phyloP scores from a whole-genome alignment of 805 yeast species.

The Saccharomycopsis olivae region DNA sequence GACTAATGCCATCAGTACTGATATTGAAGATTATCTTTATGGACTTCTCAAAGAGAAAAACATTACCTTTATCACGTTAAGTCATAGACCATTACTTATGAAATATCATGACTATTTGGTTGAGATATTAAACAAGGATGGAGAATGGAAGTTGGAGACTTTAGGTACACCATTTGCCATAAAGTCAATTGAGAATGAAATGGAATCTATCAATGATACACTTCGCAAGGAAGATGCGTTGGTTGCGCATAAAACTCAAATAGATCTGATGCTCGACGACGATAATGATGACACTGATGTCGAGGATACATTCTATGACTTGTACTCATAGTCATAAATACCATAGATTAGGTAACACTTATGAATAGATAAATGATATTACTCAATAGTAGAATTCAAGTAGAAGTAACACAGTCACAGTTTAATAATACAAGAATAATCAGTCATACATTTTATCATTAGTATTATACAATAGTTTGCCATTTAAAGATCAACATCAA shows the following conservation, averaged over 20 bases:
- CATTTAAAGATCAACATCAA: too few relatives aligned
- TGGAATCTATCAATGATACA: constrained; percentile 51
- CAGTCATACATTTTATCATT: too few relatives aligned
- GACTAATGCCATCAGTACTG: constrained; percentile 86
- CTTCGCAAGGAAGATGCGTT: constrained; percentile 48
- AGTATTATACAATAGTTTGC: too few relatives aligned
- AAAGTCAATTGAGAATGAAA: constrained; percentile 64
- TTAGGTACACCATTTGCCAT: constrained; percentile 57
- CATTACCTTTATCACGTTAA: constrained; percentile 70
- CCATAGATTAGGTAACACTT: too few relatives aligned
- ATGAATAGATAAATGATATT: too few relatives aligned
- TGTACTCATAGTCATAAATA: too few relatives aligned
- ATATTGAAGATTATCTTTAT: constrained; percentile 79
- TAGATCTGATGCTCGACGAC: constrained; percentile 31
- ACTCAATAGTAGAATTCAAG: too few relatives aligned
- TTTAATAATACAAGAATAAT: too few relatives aligned
- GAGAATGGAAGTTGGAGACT: constrained; percentile 50
- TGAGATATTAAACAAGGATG: constrained; percentile 49
- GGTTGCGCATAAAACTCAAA: constrained; percentile 48
- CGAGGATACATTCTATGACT: too few relatives aligned
- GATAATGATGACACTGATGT: constrained; percentile 5
- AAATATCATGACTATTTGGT: constrained; percentile 75
- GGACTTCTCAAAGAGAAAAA: constrained; percentile 59
- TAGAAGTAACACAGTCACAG: too few relatives aligned
- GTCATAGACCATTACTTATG: constrained; percentile 74